Conservation (phyloP, 2,329 filamentous ascomycete genomes). For the Aureobasidium sp. region DNA sequence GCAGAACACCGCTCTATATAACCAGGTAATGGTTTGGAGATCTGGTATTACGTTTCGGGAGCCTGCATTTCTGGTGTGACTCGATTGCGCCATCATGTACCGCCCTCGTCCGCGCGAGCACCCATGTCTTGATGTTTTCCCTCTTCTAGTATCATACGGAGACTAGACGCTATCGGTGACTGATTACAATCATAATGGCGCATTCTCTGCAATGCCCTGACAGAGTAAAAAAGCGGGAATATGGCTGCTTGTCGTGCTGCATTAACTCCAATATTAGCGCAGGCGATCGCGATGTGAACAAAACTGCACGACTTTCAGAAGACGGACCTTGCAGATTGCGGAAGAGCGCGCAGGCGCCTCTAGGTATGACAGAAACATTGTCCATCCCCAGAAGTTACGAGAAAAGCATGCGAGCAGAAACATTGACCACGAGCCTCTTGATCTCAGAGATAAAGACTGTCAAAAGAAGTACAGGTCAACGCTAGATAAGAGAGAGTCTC, state of each 20-base stretch:
- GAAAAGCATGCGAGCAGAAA: neutral
- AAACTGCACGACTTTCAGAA: neutral
- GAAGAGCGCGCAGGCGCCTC: neutral
- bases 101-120: neutral
- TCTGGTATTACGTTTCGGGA: constrained; percentile 8
- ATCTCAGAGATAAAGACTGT: neutral
- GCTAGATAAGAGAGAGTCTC: neutral
- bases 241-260: neutral
- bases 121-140: neutral
- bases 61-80: constrained; percentile 3
- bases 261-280: neutral
- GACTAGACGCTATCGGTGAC: neutral
- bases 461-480: neutral
- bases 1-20: neutral
- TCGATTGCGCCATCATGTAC: constrained; percentile 9
- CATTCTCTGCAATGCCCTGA: neutral
- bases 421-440: neutral
- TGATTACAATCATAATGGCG: neutral
- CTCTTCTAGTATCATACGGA: neutral
- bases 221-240: neutral
- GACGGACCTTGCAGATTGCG: neutral
- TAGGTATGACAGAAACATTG: neutral
- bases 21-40: constrained; percentile 10
- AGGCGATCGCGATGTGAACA: neutral
- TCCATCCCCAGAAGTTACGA: neutral